Evolutionary conservation across 1,139 yeast genomes (phyloP).

Genomic region (Sugiyamaella paludigena): DNA sequence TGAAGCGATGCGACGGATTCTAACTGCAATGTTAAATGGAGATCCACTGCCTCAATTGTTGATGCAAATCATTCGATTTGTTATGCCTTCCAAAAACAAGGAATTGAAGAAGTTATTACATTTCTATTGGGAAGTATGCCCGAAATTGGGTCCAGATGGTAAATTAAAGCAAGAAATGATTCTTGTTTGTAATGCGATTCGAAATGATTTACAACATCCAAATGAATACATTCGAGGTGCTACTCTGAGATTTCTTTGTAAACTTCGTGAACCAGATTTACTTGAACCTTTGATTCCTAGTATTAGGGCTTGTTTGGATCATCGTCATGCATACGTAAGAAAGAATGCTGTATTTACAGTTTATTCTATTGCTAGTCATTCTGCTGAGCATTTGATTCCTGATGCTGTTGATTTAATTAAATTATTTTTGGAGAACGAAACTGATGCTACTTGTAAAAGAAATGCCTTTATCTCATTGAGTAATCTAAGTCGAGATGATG

Average conservation of each 20-base stretch:
- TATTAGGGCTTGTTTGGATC: slow-evolving; percentile 85
- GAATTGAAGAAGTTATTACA: slow-evolving; percentile 88
- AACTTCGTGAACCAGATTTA: slow-evolving; percentile 88
- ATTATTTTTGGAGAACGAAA: slow-evolving; percentile 73
- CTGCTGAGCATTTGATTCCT: slow-evolving; percentile 83
- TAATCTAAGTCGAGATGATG: slow-evolving; percentile 78
- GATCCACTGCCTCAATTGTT: slow-evolving; percentile 92
- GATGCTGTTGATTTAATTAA: slow-evolving; percentile 87
- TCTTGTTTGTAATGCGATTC: slow-evolving; percentile 95
- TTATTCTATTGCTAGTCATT: slow-evolving; percentile 63
- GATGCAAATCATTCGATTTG: slow-evolving; percentile 95
- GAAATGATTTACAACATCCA: slow-evolving; percentile 96
- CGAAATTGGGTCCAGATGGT: slow-evolving; percentile 83
- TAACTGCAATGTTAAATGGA: slow-evolving; percentile 86
- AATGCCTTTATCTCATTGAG: slow-evolving; percentile 91
- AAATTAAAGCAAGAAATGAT: slow-evolving; percentile 98
- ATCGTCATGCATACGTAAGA: slow-evolving; percentile 96
- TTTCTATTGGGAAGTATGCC: slow-evolving; percentile 98
- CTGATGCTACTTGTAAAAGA: slow-evolving; percentile 91
- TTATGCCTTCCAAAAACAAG: slow-evolving; percentile 93
- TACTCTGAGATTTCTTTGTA: slow-evolving; percentile 85
- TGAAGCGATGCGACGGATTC: slow-evolving; percentile 84
- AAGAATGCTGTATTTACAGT: slow-evolving; percentile 95
- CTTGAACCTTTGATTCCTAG: slow-evolving; percentile 95
- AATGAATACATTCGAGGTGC: slow-evolving; percentile 96